These are phyloP conservation scores for Synchytrium microbalum DNA, from an alignment of 371 early-diverging fungal species.

Conservation along the genomic window DNA sequence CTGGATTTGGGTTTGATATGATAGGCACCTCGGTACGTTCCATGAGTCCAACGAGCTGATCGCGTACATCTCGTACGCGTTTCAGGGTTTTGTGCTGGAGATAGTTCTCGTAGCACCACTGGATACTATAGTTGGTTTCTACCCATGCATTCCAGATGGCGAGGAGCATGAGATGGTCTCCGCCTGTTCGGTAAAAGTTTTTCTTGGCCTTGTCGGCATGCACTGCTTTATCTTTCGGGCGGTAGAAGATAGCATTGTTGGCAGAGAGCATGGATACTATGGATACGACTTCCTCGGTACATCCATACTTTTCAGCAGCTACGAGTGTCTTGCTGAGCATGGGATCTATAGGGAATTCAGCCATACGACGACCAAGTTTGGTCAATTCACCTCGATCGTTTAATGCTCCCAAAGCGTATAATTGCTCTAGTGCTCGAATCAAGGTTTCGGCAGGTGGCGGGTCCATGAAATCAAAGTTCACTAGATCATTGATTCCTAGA, in stretches of 20 bases:
- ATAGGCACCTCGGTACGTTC: constrained; percentile 89
- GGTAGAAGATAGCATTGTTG: constrained; percentile 83
- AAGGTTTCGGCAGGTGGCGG: constrained; percentile 91
- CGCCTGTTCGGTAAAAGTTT: constrained; percentile 72
- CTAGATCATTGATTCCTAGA: constrained; percentile 89
- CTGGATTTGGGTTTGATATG: constrained; percentile 63
- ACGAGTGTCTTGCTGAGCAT: constrained; percentile 89
- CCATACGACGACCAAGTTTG: constrained; percentile 95
- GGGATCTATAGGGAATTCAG: constrained; percentile 97
- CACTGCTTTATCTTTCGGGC: constrained; percentile 89
- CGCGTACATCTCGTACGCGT: constrained; percentile 86
- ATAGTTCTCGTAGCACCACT: constrained; percentile 96
- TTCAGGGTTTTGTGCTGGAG: constrained; percentile 87
- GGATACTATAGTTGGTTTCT: constrained; percentile 82
- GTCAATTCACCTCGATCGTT: constrained; percentile 90
- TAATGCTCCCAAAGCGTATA: constrained; percentile 93
- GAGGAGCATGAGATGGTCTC: constrained; percentile 87
- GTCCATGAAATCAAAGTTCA: constrained; percentile 98
- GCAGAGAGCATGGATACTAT: constrained; percentile 88
- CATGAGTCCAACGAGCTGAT: constrained; percentile 85
- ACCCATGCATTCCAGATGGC: constrained; percentile 93
- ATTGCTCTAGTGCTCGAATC: constrained; percentile 84
- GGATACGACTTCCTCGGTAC: constrained; percentile 84
- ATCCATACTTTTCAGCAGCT: constrained; percentile 82
- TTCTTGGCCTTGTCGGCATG: constrained; percentile 91